Evolutionary conservation across 2,329 filamentous ascomycete species (phyloP), one percentile per base, ranked within the genome.

Genomic region (Dactylellina sp.): DNA sequence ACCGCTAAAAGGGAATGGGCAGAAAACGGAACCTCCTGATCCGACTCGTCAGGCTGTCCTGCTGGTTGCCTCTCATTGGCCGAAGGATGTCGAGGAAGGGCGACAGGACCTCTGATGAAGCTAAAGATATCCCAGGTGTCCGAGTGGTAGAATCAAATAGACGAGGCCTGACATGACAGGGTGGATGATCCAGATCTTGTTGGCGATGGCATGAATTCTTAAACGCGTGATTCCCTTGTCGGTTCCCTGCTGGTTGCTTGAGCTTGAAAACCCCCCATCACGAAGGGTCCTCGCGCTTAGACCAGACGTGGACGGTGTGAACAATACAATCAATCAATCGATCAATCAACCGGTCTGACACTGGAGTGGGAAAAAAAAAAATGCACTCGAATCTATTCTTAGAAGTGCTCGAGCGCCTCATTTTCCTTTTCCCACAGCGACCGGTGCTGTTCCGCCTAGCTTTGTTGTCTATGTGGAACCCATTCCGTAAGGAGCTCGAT

Each of bases 161-260:
- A 61, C 56, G 56, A 70, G 37, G 18, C 28, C 28, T 32, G 28
- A 11, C n/a, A 22, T 24, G 25, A 40, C 56, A 61, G 56, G 56
- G 64, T 70, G 55, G 55, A 39, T 70, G 56, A 70, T 70, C 47
- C 64, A 70, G 64, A 70, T 70, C 64, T 49, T 20, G 28, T 49
- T 55, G 52, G 32, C 32, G 64, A 70, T 61, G 49, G 64, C 64
- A 70, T 70, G 50, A 61, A 70, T 39, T 70, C 64, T 70, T 70
- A 70, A 32, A 72, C 68, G 68, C 68, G 68, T 72, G 68, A 72
- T 72, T 72, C 68, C 68, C 68, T 72, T 72, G 68, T 72, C 68
- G 61, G 64, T 72, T 71, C 68, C 68, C 68, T 72, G 68, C 56
- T 42, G 25, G 44, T 47, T 52, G n/a, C 52, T 28, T 32, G 60